phyloP scores from a whole-genome alignment of 78 protist species.

The Chrysochromulina tobinii region DNA sequence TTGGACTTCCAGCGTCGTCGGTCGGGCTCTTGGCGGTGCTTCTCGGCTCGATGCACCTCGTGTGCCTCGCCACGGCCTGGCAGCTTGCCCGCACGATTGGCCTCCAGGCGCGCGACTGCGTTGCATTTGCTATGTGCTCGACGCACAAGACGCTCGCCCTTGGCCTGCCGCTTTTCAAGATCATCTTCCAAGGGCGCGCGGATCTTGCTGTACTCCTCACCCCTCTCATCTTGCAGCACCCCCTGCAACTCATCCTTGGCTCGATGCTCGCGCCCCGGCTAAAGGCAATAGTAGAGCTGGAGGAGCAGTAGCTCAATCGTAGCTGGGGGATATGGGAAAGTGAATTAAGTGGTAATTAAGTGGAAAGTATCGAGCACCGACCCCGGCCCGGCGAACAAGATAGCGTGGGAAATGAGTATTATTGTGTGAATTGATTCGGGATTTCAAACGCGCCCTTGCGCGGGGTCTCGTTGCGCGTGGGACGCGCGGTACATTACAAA shows the following conservation, averaged over 20 bases:
- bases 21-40: neutral
- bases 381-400: too few relatives aligned
- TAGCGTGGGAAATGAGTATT: too few relatives aligned
- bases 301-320: neutral
- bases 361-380: too few relatives aligned
- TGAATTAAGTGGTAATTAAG: too few relatives aligned
- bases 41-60: neutral
- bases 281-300: neutral
- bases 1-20: neutral
- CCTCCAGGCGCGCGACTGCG: neutral
- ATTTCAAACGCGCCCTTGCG: too few relatives aligned
- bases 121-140: neutral
- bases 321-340: too few relatives aligned
- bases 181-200: neutral
- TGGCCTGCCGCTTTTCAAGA: neutral
- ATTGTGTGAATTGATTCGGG: too few relatives aligned
- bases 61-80: neutral
- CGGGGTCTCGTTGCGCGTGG: too few relatives aligned
- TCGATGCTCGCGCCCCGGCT: neutral
- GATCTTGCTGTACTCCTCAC: neutral
- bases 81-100: neutral
- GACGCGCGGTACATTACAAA: too few relatives aligned
- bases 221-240: neutral
- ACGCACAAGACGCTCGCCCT: conserved; percentile 15
- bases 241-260: neutral